These are phyloP conservation scores for Metschnikowia santaceciliae DNA, from an alignment of 805 yeast genomes.

Conservation along the genomic window DNA sequence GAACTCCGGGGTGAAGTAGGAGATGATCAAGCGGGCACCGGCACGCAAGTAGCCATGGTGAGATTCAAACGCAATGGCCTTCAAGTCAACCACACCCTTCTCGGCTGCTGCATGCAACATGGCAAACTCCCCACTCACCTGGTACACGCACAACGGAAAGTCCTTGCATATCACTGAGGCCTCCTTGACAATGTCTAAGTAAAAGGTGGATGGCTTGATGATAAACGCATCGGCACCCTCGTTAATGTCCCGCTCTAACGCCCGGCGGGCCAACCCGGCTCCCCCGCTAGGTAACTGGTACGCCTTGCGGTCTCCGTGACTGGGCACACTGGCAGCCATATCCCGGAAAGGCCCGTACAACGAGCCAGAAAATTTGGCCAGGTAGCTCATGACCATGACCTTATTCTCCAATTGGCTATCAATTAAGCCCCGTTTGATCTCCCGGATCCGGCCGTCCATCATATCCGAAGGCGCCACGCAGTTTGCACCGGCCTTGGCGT, in stretches of 20 bases:
- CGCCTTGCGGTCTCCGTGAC: conserved; percentile 84
- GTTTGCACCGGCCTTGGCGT: conserved; percentile 93
- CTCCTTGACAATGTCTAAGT: conserved; percentile 84
- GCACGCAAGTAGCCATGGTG: conserved; percentile 92
- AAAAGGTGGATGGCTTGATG: conserved; percentile 94
- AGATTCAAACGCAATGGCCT: conserved; percentile 77
- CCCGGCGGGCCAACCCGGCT: conserved; percentile 90
- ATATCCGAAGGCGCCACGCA: conserved; percentile 96
- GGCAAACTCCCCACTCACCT: conserved; percentile 95
- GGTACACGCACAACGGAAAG: conserved; percentile 90
- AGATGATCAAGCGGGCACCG: conserved; percentile 87
- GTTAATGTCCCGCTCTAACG: conserved; percentile 73
- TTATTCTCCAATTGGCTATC: conserved; percentile 80
- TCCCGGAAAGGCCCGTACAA: conserved; percentile 97
- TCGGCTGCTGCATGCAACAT: conserved; percentile 99
- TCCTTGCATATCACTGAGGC: conserved; percentile 79
- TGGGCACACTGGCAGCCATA: conserved; percentile 91
- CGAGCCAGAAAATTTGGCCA: conserved; percentile 89
- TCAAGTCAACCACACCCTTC: conserved; percentile 85
- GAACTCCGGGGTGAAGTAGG: conserved; percentile 94
- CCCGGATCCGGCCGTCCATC: conserved; percentile 92
- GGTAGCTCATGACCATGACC: conserved; percentile 85
- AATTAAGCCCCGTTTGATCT: conserved; percentile 81
- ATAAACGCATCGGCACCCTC: conserved; percentile 97
- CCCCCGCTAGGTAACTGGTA: conserved; percentile 95